Base-by-base conservation (phyloP, 176 grass and related monocot genomes). In the Triticum turgidum region DNA sequence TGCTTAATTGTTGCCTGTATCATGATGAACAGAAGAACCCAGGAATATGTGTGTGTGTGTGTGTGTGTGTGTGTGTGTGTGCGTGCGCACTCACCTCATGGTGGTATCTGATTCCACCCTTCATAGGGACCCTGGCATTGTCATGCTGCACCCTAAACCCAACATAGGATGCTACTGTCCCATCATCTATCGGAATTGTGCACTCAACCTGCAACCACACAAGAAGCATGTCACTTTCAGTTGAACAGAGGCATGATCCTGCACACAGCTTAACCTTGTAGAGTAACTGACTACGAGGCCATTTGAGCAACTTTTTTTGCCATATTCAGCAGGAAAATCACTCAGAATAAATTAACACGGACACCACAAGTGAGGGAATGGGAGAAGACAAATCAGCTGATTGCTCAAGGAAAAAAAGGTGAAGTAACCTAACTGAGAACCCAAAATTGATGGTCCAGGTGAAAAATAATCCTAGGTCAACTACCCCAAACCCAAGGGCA, bases 81-180 rank as follows among this genome's bases (percentile, higher is more conserved):
- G 25, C 25, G 25, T 25, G 2, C 39, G 9, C 15, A 24, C 92
- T 71, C n/a, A 96, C 94, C 94, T 96, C 94, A 42, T 86, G 91
- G 80, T 96, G 94, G 91, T 96, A 96, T 91, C 94, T 93, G 91
- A 96, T 96, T 81, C 94, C 94, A 81, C 94, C 94, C 81, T 96
- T 96, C 94, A 96, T 96, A 73, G 94, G 94, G n/a, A 91, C 94
- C 90, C 94, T 96, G 72, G 94, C 94, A 81, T 96, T 96, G 78
- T 96, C 94, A 65, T 96, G 94, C 68, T 96, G 94, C 30, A 96
- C 85, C 79, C 94, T 84, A 86, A 96, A 96, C 73, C 94, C 94
- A 54, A 96, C 87, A 89, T 91, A 96, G 73, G 91, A 91, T 83
- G 91, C 91, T 65, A 96, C 78, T 80, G 94, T 93, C 58, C 94